These are phyloP conservation scores for Leptodermis oblonga DNA, from an alignment of 257 asterid genomes.

Conservation along the genomic window DNA sequence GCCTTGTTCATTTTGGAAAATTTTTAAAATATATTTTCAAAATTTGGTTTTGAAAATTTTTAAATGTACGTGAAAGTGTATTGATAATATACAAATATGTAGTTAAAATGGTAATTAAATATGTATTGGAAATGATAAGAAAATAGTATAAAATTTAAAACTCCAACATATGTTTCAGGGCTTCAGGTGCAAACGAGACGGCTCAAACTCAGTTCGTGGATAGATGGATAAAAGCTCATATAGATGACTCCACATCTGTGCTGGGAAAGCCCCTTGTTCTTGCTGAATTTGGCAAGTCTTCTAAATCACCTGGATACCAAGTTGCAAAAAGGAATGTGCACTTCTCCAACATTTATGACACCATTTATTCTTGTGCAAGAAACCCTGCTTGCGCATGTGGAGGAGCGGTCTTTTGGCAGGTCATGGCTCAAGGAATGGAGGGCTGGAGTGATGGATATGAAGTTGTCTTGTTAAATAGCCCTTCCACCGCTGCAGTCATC, in stretches of 20 bases:
- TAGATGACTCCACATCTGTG: slow-evolving; percentile 14
- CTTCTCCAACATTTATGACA: slow-evolving; percentile 13
- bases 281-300: slow-evolving; percentile 23
- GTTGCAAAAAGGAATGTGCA: slow-evolving; percentile 14
- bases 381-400: slow-evolving; percentile 6
- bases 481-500: slow-evolving; percentile 23
- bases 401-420: slow-evolving; percentile 26
- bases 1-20: too few relatives aligned
- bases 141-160: too few relatives aligned
- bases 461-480: slow-evolving; percentile 17
- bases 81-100: too few relatives aligned
- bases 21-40: too few relatives aligned
- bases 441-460: slow-evolving; percentile 25
- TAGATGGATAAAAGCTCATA: slow-evolving; percentile 23
- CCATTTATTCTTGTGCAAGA: slow-evolving; percentile 16
- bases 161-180: not conserved
- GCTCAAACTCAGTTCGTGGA: slow-evolving; percentile 1
- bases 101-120: too few relatives aligned
- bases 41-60: too few relatives aligned
- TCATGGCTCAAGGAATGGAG: slow-evolving; percentile 25
- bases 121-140: too few relatives aligned
- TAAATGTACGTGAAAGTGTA: too few relatives aligned
- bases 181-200: not conserved
- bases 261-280: slow-evolving; percentile 22
- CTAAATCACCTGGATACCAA: slow-evolving; percentile 2